Evolutionary conservation across 2,329 filamentous ascomycete genomes (phyloP).

Genomic region (Venturia carpophila): DNA sequence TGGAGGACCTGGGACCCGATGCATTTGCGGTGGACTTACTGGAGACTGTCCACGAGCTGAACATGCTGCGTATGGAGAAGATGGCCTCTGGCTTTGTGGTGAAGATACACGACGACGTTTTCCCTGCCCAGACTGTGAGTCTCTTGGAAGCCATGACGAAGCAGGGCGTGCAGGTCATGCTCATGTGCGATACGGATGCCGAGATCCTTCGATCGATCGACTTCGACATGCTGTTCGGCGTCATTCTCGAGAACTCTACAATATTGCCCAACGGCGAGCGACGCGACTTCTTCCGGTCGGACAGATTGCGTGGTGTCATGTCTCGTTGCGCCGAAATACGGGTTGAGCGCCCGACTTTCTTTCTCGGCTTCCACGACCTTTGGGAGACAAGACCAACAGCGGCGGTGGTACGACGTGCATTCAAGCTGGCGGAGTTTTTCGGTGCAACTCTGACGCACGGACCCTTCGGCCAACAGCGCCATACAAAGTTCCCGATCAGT

Average conservation of each 20-base stretch:
- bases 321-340: slow-evolving; percentile 4
- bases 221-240: background rate
- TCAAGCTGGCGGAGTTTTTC: slow-evolving; percentile 10
- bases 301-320: slow-evolving; percentile 9
- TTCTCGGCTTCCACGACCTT: slow-evolving; percentile 11
- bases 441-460: slow-evolving; percentile 11
- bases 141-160: background rate
- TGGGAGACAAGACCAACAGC: slow-evolving; percentile 11
- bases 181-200: slow-evolving; percentile 9
- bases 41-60: slow-evolving; percentile 5
- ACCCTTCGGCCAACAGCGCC: slow-evolving; percentile 7
- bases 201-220: slow-evolving; percentile 5
- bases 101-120: slow-evolving; percentile 1
- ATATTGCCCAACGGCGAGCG: slow-evolving; percentile 4
- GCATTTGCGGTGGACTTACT: background rate
- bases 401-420: slow-evolving; percentile 7
- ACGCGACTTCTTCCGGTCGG: slow-evolving; percentile 6
- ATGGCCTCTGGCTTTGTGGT: slow-evolving; percentile 5
- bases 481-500: slow-evolving; percentile 4
- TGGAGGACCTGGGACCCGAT: slow-evolving; percentile 1
- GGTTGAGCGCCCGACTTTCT: slow-evolving; percentile 9
- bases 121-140: background rate
- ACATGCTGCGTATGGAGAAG: slow-evolving; percentile 7
- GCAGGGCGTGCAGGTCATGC: slow-evolving; percentile 9
- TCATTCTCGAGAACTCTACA: slow-evolving; percentile 12